Base-by-base conservation (phyloP, 768 basidiomycete species). In the Tulasnella sp. region DNA sequence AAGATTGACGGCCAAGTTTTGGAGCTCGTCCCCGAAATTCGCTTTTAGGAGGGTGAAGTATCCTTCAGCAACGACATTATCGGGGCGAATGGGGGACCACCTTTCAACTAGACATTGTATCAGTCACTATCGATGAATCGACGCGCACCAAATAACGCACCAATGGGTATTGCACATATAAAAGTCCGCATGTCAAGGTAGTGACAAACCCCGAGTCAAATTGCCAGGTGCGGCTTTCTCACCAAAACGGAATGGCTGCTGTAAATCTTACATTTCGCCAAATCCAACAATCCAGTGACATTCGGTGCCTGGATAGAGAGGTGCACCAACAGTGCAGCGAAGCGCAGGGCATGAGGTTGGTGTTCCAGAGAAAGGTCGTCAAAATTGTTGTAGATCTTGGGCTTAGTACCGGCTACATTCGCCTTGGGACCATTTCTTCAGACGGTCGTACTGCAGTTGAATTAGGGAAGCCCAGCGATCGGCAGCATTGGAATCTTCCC, bases 141-240 rank as follows among this genome's bases (percentile, higher is more conserved):
- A 36, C 39, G 31, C 4, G 32, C 14, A 52, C 7, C 17, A 17
- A n/a, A 17, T 42, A 34, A 49, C 50, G 19, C 5, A 52, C 60
- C 59, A 42, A 52, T 55, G 34, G 25, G 39, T 42, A 34, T 52
- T 32, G 42, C 60, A 70, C 59, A 63, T 60, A 34, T 63, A 60
- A 49, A 70, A 71, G 55, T 71, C 70, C 27, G 62, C 63, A 59
- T 71, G 70, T 69, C 70, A 71, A 8, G 70, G 70, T 11, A 71
- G 59, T 54, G 65, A 65, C n/a, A 71, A 65, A 29, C 64, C 65
- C n/a, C 64, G 60, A 34, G 65, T 64, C 12, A 71, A 55, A 56
- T 67, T 51, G 4, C 70, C 70, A 15, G 70, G 63, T 11, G 50
- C 21, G 14, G 27, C 50, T 12, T 5, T 15, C 14, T 68, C 58